Percentiles rank a stretch among this genome's conserved stretches.
Conservation (phyloP, 2,329 filamentous ascomycete species). For the Colletotrichum sp. region DNA sequence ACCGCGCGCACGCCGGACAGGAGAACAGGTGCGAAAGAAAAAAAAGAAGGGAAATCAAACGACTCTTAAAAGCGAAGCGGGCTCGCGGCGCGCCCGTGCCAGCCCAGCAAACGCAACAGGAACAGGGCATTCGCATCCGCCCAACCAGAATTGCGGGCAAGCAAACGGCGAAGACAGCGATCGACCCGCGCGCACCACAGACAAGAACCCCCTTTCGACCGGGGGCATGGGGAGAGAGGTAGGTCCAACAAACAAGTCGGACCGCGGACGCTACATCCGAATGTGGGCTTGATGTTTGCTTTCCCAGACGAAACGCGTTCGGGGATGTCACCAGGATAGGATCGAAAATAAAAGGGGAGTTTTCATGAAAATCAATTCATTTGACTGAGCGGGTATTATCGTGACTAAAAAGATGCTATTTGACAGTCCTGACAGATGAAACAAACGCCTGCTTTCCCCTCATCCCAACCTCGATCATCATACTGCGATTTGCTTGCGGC, state of each 20-base stretch:
- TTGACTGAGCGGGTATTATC: slow-evolving; percentile 9
- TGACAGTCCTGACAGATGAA: background rate
- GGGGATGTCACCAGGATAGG: background rate
- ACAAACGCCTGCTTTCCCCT: background rate
- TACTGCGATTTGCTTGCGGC: background rate
- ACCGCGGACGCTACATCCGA: background rate
- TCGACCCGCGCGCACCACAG: background rate
- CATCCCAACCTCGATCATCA: background rate
- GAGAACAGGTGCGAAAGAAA: background rate
- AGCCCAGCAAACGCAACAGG: background rate
- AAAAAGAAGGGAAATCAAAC: background rate
- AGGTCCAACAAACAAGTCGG: background rate
- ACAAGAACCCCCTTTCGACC: background rate
- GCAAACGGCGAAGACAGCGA: background rate
- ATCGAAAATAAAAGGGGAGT: background rate
- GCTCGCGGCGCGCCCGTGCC: background rate
- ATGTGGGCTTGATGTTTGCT: background rate
- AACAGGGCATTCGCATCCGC: background rate
- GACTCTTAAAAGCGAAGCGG: background rate
- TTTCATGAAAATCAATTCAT: background rate
- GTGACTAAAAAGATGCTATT: background rate
- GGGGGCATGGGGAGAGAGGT: background rate
- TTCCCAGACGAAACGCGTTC: too few relatives aligned
- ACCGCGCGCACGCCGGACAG: background rate
- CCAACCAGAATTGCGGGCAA: background rate